phyloP scores from a whole-genome alignment of 2,329 filamentous ascomycete genomes.

The Rutstroemia sp. region DNA sequence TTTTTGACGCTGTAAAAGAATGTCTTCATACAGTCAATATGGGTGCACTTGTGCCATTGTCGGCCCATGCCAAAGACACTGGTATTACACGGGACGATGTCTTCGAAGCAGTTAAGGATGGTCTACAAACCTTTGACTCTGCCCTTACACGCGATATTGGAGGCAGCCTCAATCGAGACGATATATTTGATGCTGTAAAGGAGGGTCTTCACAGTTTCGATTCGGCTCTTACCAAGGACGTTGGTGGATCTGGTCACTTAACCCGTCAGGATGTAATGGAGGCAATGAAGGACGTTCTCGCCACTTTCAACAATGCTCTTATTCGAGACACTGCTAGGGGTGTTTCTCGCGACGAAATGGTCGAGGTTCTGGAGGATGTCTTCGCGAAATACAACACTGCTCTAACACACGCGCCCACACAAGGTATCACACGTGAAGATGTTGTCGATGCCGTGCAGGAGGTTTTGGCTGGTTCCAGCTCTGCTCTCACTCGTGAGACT shows the following conservation, averaged over 20 bases:
- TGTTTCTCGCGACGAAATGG: slow-evolving; percentile 3
- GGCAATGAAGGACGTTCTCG: slow-evolving; percentile 67
- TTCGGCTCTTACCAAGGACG: slow-evolving; percentile 36
- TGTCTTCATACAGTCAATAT: slow-evolving; percentile 46
- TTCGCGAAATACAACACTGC: slow-evolving; percentile 85
- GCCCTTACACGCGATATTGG: slow-evolving; percentile 5
- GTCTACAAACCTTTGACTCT: slow-evolving; percentile 31
- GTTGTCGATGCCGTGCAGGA: slow-evolving; percentile 44
- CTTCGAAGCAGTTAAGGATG: slow-evolving; percentile 69
- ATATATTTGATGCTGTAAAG: slow-evolving; percentile 77
- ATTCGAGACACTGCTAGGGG: slow-evolving; percentile 45
- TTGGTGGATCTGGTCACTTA: slow-evolving; percentile 39
- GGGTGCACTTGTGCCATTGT: slow-evolving; percentile 24
- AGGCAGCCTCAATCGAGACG: slow-evolving; percentile 59
- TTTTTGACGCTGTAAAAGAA: slow-evolving; percentile 73
- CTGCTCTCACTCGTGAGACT: slow-evolving; percentile 36
- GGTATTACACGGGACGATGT: slow-evolving; percentile 72
- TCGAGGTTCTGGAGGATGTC: slow-evolving; percentile 70
- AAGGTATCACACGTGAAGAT: slow-evolving; percentile 54
- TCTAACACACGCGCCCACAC: slow-evolving; percentile 69
- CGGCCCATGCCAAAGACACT: slow-evolving; percentile 38
- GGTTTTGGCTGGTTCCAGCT: slow-evolving; percentile 31
- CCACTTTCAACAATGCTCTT: slow-evolving; percentile 47
- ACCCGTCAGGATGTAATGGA: slow-evolving; percentile 78
- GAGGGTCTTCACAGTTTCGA: slow-evolving; percentile 57